Percentiles rank a stretch among this genome's conserved stretches.
Evolutionary conservation across 1,284 basidiomycete genomes (phyloP).

Genomic region (Pseudozyma hubeiensis): DNA sequence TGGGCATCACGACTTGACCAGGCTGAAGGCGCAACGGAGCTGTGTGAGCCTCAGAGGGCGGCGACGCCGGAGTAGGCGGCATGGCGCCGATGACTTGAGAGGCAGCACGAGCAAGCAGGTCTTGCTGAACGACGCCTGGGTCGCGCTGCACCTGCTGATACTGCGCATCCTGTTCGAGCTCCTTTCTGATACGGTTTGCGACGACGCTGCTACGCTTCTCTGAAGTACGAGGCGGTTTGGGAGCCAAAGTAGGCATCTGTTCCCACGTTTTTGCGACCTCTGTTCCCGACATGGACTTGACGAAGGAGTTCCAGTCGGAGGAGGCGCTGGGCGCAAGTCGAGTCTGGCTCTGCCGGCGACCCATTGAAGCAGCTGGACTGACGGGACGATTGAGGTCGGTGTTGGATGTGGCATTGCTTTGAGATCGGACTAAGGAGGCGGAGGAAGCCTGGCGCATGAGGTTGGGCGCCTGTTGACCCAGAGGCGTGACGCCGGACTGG

Average conservation of each 20-base stretch:
- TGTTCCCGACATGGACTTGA: constrained; percentile 57
- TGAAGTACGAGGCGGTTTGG: constrained; percentile 19
- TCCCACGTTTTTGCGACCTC: constrained; percentile 59
- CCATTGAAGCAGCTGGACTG: constrained; percentile 44
- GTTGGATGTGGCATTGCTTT: constrained; percentile 6
- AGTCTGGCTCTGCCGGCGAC: constrained; percentile 15
- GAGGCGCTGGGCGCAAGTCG: constrained; percentile 27
- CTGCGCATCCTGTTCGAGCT: constrained; percentile 60
- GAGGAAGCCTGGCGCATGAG: constrained; percentile 41
- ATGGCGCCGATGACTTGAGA: constrained; percentile 57
- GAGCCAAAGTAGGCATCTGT: constrained; percentile 38
- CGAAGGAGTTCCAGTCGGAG: constrained; percentile 59
- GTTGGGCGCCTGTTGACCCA: constrained; percentile 47
- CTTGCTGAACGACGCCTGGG: constrained; percentile 49
- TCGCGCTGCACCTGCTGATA: constrained; percentile 52
- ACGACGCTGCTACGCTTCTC: constrained; percentile 50
- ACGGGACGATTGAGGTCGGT: constrained; percentile 30
- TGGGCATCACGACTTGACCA: constrained; percentile 34
- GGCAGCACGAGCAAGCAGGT: constrained; percentile 57
- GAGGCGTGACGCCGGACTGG: constrained; percentile 44
- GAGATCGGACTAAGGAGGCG: constrained; percentile 14
- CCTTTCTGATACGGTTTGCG: constrained; percentile 52
- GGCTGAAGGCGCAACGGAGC: constrained; percentile 34
- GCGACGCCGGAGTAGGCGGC: constrained; percentile 35
- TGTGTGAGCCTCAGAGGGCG: constrained; percentile 13